phyloP scores from a whole-genome alignment of 2,329 filamentous ascomycete genomes.

The Parastagonospora avenae region DNA sequence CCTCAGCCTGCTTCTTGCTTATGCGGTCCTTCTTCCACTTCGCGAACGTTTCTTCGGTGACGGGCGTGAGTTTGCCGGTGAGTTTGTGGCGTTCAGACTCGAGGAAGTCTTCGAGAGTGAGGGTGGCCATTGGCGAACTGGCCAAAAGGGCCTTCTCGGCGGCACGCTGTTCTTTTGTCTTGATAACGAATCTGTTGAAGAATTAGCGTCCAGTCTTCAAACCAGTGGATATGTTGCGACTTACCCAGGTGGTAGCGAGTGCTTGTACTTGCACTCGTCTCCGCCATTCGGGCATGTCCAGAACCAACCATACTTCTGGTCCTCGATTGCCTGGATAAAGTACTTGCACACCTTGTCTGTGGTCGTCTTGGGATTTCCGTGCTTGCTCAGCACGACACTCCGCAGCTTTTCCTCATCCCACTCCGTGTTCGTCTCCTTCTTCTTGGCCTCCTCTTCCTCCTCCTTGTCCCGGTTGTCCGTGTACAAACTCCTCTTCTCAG shows the following conservation, averaged over 20 bases:
- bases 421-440: constrained; percentile 89
- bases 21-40: constrained; percentile 97
- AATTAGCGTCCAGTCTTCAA: not conserved
- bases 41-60: constrained; percentile 88
- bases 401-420: constrained; percentile 98
- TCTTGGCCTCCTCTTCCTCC: constrained; percentile 75
- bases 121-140: constrained; percentile 90
- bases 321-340: constrained; percentile 96
- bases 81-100: constrained; percentile 97
- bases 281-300: constrained; percentile 97
- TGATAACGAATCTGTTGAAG: constrained; percentile 78
- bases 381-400: constrained; percentile 90
- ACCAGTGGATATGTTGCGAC: constrained; percentile 45
- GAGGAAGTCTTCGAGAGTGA: constrained; percentile 96
- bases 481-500: constrained; percentile 90
- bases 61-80: constrained; percentile 87
- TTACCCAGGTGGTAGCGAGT: constrained; percentile 91
- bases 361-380: constrained; percentile 92
- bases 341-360: constrained; percentile 99
- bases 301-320: constrained; percentile 99
- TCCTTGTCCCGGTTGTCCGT: constrained; percentile 77
- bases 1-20: constrained; percentile 94
- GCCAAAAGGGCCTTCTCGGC: constrained; percentile 95
- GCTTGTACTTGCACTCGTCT: constrained; percentile 98
- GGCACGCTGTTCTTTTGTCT: constrained; percentile 95